Base-by-base conservation (phyloP, 495 filamentous ascomycete genomes). In the Lasiosphaeriaceae sp. region DNA sequence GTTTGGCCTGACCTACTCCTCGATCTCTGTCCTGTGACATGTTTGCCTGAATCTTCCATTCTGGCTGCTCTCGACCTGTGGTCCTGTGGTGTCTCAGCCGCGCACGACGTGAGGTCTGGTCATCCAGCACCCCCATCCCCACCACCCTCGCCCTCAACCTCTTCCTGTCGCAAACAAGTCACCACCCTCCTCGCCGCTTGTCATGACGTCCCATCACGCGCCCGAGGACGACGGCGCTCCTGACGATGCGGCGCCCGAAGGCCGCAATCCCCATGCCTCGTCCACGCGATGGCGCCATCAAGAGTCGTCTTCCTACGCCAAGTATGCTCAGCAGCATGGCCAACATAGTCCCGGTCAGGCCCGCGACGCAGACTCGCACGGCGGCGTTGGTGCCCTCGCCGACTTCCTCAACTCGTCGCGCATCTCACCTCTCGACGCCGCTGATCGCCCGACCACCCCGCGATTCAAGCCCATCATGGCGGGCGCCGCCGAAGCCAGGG, bases 281-380 rank as follows among this genome's bases (percentile, higher is more conserved):
- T 46, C 66, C 17, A 74, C 58, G 50, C 67, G 63, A 59, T 83
- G 80, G 80, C 71, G 77, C 20, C 80, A 83, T 52, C 72, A 77
- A 55, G 80, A 83, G 57, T 81, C 79, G 2, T 66, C 71, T 4
- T 71, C 77, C 24, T 83, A 68, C 55, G 71, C 72, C 16, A 55
- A 54, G 16, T 50, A 54, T 21, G 57, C 57, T 11, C 21, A 34
- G 23, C 37, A 22, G 35, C 52, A 49, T 11, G 69, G 26, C 26
- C 26, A 31, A 3, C 26, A 31, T 31, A 31, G 9, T 9, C 26
- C 26, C 26, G 26, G 26, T 9, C 26, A 31, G 9, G 26, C 77
- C 2, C 71, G 74, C 49, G 76, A 75, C 19, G 66, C 75, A 45
- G 68, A 72, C 50, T 63, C 71, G n/a, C 70, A 59, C 50, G 55